Conservation (phyloP, 2,329 filamentous ascomycete species). For the Colletotrichum navitas region DNA sequence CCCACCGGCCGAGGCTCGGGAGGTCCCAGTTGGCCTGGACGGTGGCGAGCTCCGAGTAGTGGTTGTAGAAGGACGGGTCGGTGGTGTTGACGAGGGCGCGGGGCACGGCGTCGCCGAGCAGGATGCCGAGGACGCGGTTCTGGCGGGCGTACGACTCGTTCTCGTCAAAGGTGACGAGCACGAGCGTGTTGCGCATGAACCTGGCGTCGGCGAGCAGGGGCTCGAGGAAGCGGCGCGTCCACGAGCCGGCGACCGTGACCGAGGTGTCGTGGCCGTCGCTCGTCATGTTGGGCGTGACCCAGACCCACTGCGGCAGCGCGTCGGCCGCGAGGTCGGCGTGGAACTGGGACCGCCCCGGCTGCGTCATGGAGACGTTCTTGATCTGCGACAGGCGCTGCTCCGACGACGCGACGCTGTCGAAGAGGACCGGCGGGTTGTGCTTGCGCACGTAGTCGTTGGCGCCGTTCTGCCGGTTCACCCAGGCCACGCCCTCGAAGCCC, state of each 20-base stretch:
- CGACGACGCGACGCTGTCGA: conserved; percentile 72
- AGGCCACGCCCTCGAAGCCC: conserved; percentile 76
- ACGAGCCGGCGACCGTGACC: conserved; percentile 76
- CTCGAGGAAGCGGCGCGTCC: conserved; percentile 76
- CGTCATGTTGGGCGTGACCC: conserved; percentile 81
- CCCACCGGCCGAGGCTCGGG: conserved; percentile 77
- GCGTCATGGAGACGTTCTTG: conserved; percentile 73
- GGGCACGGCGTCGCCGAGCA: conserved; percentile 82
- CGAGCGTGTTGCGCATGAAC: conserved; percentile 82
- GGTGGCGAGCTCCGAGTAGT: conserved; percentile 78
- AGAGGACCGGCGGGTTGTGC: conserved; percentile 78
- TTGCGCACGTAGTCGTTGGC: conserved; percentile 86
- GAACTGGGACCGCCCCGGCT: conserved; percentile 67
- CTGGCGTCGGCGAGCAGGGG: conserved; percentile 76
- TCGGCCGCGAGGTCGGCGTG: conserved; percentile 73
- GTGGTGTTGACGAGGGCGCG: conserved; percentile 72
- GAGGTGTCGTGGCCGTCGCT: conserved; percentile 81
- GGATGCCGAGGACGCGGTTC: conserved; percentile 78
- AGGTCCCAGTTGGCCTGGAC: conserved; percentile 78
- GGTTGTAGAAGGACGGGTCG: conserved; percentile 78
- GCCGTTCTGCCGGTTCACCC: conserved; percentile 73
- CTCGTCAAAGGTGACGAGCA: conserved; percentile 85
- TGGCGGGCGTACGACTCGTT: conserved; percentile 75
- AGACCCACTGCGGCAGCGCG: conserved; percentile 78
- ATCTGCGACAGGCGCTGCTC: conserved; percentile 73